Conservation (phyloP, 345 rosid genomes). For the Euclidium syriacum region DNA sequence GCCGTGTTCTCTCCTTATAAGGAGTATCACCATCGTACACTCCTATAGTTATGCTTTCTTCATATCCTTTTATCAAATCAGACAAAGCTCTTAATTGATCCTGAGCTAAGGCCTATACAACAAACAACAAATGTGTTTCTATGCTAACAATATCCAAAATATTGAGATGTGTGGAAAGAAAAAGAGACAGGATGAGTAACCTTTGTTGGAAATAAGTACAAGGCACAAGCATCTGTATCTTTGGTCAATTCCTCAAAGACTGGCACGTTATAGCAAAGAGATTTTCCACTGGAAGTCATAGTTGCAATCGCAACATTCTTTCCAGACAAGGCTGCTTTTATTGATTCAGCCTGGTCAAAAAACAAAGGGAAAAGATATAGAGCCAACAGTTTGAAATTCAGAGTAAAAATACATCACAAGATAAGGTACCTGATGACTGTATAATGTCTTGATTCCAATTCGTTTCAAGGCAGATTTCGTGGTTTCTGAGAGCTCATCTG, state of each 20-base stretch:
- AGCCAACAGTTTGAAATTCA: neutral
- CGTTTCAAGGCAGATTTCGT: slow-evolving; percentile 56
- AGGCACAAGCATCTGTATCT: slow-evolving; percentile 67
- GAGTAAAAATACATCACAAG: slow-evolving; percentile 13
- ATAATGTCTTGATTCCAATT: slow-evolving; percentile 65
- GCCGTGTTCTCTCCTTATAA: slow-evolving; percentile 57
- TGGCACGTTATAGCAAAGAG: slow-evolving; percentile 94
- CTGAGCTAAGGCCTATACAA: slow-evolving; percentile 86
- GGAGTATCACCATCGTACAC: slow-evolving; percentile 95
- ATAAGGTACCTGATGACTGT: slow-evolving; percentile 76
- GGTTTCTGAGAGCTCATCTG: slow-evolving; percentile 55
- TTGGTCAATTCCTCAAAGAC: slow-evolving; percentile 73
- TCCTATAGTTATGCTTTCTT: slow-evolving; percentile 50
- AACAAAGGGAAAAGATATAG: neutral
- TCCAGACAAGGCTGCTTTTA: slow-evolving; percentile 63
- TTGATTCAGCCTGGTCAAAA: slow-evolving; percentile 66
- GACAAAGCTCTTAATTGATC: slow-evolving; percentile 80
- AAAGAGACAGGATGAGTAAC: slow-evolving; percentile 33
- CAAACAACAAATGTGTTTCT: slow-evolving; percentile 5
- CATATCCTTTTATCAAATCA: slow-evolving; percentile 43
- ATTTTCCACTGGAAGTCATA: slow-evolving; percentile 97
- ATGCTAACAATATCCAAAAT: neutral
- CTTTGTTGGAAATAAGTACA: slow-evolving; percentile 94
- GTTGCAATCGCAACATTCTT: slow-evolving; percentile 87
- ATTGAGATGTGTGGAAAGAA: neutral